Evolutionary conservation across 495 filamentous ascomycete species (phyloP).

Genomic region (Daldinia vernicosa): DNA sequence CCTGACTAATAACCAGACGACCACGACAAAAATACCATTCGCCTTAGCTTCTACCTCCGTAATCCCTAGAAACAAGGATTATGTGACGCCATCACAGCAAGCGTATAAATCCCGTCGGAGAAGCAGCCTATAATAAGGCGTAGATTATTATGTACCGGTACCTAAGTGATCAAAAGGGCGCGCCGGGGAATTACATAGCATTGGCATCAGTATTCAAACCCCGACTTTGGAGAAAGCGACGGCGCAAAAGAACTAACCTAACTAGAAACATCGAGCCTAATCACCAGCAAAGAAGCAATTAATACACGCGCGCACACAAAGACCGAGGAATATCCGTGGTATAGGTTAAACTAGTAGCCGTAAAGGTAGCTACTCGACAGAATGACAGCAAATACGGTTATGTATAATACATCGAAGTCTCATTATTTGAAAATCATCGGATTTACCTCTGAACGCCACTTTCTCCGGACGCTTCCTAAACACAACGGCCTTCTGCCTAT

Average conservation of each 20-base stretch:
- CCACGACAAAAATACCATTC: neutral
- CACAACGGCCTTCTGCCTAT: slow-evolving; percentile 8
- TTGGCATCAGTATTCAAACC: slow-evolving; percentile 35
- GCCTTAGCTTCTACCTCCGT: neutral
- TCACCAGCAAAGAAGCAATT: neutral
- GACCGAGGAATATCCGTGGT: slow-evolving; percentile 34
- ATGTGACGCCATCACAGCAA: neutral
- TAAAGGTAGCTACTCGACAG: slow-evolving; percentile 5
- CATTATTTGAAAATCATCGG: slow-evolving; percentile 31
- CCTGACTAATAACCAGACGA: neutral
- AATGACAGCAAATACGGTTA: slow-evolving; percentile 11
- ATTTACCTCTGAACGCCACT: slow-evolving; percentile 31
- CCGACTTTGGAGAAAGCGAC: slow-evolving; percentile 1
- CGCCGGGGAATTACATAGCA: slow-evolving; percentile 20
- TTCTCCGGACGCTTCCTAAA: slow-evolving; percentile 20
- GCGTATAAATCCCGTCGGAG: neutral
- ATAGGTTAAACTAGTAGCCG: slow-evolving; percentile 9
- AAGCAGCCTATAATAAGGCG: neutral
- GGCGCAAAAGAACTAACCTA: neutral
- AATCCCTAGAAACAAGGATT: neutral
- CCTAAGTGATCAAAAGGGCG: slow-evolving; percentile 28
- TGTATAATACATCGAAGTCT: slow-evolving; percentile 29
- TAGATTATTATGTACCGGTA: neutral
- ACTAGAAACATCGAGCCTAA: neutral
- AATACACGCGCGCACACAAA: neutral